These are phyloP conservation scores for Gyromitra esculenta DNA, from an alignment of 2,329 filamentous ascomycete species.

Conservation along the genomic window DNA sequence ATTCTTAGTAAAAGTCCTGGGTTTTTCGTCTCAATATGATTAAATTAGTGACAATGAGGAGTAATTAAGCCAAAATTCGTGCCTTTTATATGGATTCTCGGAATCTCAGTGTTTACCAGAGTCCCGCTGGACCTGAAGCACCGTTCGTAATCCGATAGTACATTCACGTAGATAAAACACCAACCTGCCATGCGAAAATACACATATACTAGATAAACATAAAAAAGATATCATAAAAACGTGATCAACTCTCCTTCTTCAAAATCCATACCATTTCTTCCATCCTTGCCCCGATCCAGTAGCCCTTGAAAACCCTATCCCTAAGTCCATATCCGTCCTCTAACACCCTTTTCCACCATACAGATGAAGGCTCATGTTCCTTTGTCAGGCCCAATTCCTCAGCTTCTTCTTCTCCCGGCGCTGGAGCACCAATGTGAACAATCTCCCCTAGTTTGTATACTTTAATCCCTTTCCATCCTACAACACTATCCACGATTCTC, in stretches of 20 bases:
- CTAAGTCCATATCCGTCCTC: constrained; percentile 57
- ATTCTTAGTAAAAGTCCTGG: not conserved
- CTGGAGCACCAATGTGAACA: constrained; percentile 47
- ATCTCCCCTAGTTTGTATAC: constrained; percentile 65
- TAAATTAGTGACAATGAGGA: not conserved
- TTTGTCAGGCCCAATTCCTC: constrained; percentile 43
- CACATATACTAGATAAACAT: constrained; percentile 10
- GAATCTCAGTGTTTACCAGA: not conserved
- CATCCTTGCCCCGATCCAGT: constrained; percentile 73
- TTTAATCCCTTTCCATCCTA: constrained; percentile 70
- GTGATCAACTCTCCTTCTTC: constrained; percentile 38
- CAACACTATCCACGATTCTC: constrained; percentile 68
- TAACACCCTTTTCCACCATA: constrained; percentile 55
- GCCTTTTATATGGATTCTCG: no score
- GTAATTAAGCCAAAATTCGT: not conserved
- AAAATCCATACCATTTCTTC: constrained; percentile 58
- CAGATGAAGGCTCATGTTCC: constrained; percentile 48
- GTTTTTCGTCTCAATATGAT: not conserved
- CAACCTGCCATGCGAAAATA: constrained; percentile 16
- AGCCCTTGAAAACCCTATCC: constrained; percentile 66
- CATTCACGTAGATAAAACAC: constrained; percentile 15
- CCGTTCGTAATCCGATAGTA: not conserved
- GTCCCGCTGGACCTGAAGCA: not conserved
- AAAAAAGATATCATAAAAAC: constrained; percentile 6
- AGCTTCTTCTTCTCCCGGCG: constrained; percentile 52